These are phyloP conservation scores for Stipa capillata DNA, from an alignment of 176 grass and related monocot species.

Conservation along the genomic window DNA sequence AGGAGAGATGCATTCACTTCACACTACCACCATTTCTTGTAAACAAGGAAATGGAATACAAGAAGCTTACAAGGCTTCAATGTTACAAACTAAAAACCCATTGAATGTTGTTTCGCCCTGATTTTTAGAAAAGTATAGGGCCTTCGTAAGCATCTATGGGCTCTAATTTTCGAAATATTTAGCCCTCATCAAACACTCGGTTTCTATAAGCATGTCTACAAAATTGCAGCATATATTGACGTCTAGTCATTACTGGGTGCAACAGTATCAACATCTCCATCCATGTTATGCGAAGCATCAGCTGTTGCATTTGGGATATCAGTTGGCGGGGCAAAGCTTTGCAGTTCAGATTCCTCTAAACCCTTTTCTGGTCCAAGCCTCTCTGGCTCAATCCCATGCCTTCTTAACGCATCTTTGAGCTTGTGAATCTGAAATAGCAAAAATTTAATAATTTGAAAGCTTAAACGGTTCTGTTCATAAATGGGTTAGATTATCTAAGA, in stretches of 20 bases:
- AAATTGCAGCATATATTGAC: background rate
- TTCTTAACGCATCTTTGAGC: constrained; percentile 48
- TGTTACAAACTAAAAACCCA: background rate
- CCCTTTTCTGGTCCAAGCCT: constrained; percentile 31
- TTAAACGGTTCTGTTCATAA: background rate
- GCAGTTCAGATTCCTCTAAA: constrained; percentile 15
- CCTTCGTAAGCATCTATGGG: background rate
- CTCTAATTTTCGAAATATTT: background rate
- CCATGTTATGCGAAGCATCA: background rate
- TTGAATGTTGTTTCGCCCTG: background rate
- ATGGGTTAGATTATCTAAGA: background rate
- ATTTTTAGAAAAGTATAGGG: background rate
- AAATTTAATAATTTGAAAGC: constrained; percentile 10
- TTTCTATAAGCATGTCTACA: background rate
- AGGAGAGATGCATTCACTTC: background rate
- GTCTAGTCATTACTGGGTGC: constrained; percentile 6
- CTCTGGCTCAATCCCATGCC: constrained; percentile 23
- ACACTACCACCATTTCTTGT: background rate
- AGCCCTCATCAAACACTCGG: background rate
- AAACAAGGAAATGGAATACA: constrained; percentile 4
- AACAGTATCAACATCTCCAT: background rate
- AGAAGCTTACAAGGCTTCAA: background rate
- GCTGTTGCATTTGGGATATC: constrained; percentile 2
- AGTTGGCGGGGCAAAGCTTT: constrained; percentile 9
- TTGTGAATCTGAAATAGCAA: constrained; percentile 47